These are phyloP conservation scores for Lanzia echinophila DNA, from an alignment of 2,329 filamentous ascomycete genomes.

Conservation along the genomic window DNA sequence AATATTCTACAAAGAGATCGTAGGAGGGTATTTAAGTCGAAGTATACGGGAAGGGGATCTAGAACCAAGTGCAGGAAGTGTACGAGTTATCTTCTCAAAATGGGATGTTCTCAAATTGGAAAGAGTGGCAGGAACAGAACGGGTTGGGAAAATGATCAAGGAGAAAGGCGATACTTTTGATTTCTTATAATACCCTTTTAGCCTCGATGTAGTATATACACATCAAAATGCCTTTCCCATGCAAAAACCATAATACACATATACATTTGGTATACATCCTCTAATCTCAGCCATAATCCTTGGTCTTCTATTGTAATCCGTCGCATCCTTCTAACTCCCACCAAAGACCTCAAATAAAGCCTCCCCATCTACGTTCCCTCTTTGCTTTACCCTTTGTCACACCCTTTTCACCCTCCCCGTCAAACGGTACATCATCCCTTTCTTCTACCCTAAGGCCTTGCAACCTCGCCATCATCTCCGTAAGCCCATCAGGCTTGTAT, in stretches of 20 bases:
- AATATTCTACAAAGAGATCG: conserved; percentile 70
- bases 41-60: conserved; percentile 51
- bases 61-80: conserved; percentile 52
- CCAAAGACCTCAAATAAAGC: neutral
- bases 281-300: neutral
- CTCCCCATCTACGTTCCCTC: conserved; percentile 10
- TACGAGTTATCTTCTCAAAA: conserved; percentile 68
- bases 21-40: conserved; percentile 57
- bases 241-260: conserved; percentile 4
- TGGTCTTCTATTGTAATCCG: too few species aligned
- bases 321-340: neutral
- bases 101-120: conserved; percentile 89
- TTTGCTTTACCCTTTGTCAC: neutral
- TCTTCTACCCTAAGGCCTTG: conserved; percentile 31
- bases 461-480: conserved; percentile 51
- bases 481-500: conserved; percentile 66
- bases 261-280: conserved; percentile 16
- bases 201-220: conserved; percentile 2
- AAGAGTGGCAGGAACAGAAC: conserved; percentile 73
- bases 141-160: conserved; percentile 75
- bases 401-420: conserved; percentile 3
- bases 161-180: conserved; percentile 90
- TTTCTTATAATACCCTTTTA: conserved; percentile 57
- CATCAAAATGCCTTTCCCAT: conserved; percentile 8
- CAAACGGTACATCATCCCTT: conserved; percentile 21